Evolutionary conservation across 2,329 filamentous ascomycete genomes (phyloP), one percentile per base, ranked within the genome.

Genomic region (Mycocentrospora acerina): DNA sequence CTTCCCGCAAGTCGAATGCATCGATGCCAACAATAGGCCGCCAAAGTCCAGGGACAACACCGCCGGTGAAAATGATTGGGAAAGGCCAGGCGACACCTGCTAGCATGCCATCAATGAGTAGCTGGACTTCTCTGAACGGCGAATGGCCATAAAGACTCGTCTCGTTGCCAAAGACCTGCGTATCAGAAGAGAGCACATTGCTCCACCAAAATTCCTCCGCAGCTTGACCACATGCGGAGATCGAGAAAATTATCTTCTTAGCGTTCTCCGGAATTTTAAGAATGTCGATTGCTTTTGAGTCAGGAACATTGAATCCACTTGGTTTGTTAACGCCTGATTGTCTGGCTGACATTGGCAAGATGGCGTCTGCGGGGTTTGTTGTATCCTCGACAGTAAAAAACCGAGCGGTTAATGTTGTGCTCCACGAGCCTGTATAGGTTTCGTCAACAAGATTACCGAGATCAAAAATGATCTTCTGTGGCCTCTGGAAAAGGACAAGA

Each of bases 141-240:
- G 84, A 84, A 53, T 80, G 81, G 0, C 86, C 88, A 16, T 80
- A 79, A 0, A 89, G 71, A 2, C 69, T 67, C 10, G 79, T 81
- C 4, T 76, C 75, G 2, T 67, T 63, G 4, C 75, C 71, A 58
- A 90, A 91, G 3, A 77, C 75, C 24, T 75, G 48, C 3, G 72
- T 72, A 47, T 83, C 77, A 8, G 78, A 79, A 29, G 83, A 76
- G 2, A 85, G 77, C 1, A 89, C 82, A 57, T 91, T 91, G 40
- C 77, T 79, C 82, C 86, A 93, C 87, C 88, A 94, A 57, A 91
- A 91, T 62, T 94, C 88, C 68, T 93, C 88, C 12, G 75, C 69
- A 0, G 77, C 76, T 62, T 93, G 88, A 1, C 86, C 88, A 50
- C 83, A 88, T 12, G 88, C 86, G 7, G 85, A 81, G n/a, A 93